Percentiles rank a stretch among this genome's conserved stretches.
Conservation (phyloP, 768 basidiomycete genomes). For the Coprinopsis sp. region DNA sequence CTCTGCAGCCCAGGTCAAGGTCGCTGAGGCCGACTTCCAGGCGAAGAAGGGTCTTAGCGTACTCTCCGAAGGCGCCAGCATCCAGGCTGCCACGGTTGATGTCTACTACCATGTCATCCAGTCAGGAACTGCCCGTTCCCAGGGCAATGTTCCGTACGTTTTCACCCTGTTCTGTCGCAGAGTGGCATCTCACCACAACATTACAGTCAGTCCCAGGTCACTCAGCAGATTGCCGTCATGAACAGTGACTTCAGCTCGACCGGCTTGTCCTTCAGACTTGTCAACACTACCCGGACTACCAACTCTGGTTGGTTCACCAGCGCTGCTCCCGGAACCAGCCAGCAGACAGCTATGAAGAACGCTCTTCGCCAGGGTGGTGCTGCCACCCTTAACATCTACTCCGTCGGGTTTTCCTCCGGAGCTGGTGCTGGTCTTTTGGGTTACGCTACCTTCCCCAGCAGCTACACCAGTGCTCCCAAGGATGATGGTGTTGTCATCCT, state of each 20-base stretch:
- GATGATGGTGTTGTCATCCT: conserved; percentile 50
- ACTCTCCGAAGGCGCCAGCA: not conserved
- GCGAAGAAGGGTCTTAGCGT: conserved; percentile 29
- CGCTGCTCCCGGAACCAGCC: conserved; percentile 28
- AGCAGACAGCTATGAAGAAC: conserved; percentile 43
- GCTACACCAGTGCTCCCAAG: conserved; percentile 30
- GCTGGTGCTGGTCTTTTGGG: conserved; percentile 40
- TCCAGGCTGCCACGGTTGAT: conserved; percentile 11
- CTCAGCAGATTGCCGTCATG: conserved; percentile 34
- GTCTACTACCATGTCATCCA: conserved; percentile 31
- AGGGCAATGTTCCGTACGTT: conserved; percentile 39
- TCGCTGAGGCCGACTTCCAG: conserved; percentile 37
- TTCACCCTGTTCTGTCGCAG: not conserved
- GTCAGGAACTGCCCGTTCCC: conserved; percentile 22
- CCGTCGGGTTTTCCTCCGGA: conserved; percentile 24
- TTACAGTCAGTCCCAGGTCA: conserved; percentile 32
- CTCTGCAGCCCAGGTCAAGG: conserved; percentile 29
- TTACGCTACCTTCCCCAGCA: conserved; percentile 48
- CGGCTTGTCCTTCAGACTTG: conserved; percentile 38
- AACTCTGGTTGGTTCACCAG: conserved; percentile 47
- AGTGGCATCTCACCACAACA: not conserved
- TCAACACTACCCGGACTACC: conserved; percentile 36
- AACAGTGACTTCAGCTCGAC: conserved; percentile 36
- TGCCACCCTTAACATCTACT: conserved; percentile 37
- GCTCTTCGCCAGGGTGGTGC: conserved; percentile 32